Evolutionary conservation across 2,329 filamentous ascomycete species (phyloP).

Genomic region (Pseudogymnoascus sp.): DNA sequence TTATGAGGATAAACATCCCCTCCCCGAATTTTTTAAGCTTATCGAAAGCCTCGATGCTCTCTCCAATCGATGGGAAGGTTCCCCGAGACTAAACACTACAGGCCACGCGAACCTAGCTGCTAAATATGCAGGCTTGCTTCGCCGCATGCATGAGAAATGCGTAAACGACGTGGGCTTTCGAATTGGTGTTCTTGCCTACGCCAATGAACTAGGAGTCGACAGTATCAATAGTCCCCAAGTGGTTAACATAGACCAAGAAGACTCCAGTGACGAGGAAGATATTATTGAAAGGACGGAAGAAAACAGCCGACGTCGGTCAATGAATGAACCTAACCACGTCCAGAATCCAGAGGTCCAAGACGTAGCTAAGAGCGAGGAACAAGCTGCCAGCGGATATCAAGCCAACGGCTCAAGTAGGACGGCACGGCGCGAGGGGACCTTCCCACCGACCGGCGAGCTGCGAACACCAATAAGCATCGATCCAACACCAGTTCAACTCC

Average conservation of each 20-base stretch:
- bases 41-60: slow-evolving; percentile 22
- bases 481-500: neutral
- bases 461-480: neutral
- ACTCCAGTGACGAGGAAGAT: slow-evolving; percentile 1
- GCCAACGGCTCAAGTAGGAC: neutral
- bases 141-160: slow-evolving; percentile 14
- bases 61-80: slow-evolving; percentile 19
- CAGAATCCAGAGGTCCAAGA: neutral
- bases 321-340: neutral
- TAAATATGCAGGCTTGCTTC: slow-evolving; percentile 17
- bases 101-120: slow-evolving; percentile 14
- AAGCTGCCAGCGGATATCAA: neutral
- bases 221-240: neutral
- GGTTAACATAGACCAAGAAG: neutral
- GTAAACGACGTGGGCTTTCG: slow-evolving; percentile 5
- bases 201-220: slow-evolving; percentile 9
- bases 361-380: neutral
- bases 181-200: slow-evolving; percentile 15
- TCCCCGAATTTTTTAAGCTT: slow-evolving; percentile 22
- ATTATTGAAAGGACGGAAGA: neutral
- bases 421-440: neutral
- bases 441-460: neutral
- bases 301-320: neutral
- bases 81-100: slow-evolving; percentile 6
- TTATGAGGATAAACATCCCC: slow-evolving; percentile 17